Conservation (phyloP, 2,329 filamentous ascomycete genomes). For the Pseudocercospora fuligena region DNA sequence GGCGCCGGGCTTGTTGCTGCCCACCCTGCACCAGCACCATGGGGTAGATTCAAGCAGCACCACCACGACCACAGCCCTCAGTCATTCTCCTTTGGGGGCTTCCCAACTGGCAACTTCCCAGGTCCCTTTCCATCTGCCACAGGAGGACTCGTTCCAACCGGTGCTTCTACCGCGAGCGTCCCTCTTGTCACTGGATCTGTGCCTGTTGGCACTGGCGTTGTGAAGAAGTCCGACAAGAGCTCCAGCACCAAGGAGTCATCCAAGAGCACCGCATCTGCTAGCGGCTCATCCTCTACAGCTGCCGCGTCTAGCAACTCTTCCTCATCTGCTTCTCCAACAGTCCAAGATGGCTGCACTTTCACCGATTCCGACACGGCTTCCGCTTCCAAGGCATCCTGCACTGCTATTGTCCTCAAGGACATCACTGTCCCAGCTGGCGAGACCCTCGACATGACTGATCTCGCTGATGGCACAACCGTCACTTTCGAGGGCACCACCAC, state of each 20-base stretch:
- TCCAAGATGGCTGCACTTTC: slow-evolving; percentile 26
- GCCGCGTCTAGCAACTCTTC: background rate
- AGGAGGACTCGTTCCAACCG: slow-evolving; percentile 6
- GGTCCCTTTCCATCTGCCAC: slow-evolving; percentile 4
- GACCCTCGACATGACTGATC: slow-evolving; percentile 48
- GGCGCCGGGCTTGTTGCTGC: slow-evolving; percentile 26
- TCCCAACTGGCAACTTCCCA: background rate
- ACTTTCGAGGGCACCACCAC: slow-evolving; percentile 70
- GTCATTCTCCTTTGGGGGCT: slow-evolving; percentile 3
- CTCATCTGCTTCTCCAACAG: slow-evolving; percentile 11
- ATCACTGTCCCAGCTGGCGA: slow-evolving; percentile 46
- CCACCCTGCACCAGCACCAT: slow-evolving; percentile 16
- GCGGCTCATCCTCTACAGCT: slow-evolving; percentile 9
- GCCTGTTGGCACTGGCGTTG: slow-evolving; percentile 11
- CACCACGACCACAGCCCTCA: slow-evolving; percentile 12
- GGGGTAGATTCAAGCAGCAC: slow-evolving; percentile 10
- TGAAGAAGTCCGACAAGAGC: slow-evolving; percentile 11
- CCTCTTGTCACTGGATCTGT: slow-evolving; percentile 15
- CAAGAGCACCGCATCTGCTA: slow-evolving; percentile 9
- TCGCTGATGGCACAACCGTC: slow-evolving; percentile 52
- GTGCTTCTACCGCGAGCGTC: slow-evolving; percentile 4
- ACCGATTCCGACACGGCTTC: slow-evolving; percentile 26
- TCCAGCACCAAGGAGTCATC: background rate
- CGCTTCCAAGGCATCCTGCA: slow-evolving; percentile 48
- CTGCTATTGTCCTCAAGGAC: slow-evolving; percentile 47